Evolutionary conservation across 1,139 yeast genomes (phyloP), one percentile per base, ranked within the genome.

Genomic region (Pichia kudriavzevii): DNA sequence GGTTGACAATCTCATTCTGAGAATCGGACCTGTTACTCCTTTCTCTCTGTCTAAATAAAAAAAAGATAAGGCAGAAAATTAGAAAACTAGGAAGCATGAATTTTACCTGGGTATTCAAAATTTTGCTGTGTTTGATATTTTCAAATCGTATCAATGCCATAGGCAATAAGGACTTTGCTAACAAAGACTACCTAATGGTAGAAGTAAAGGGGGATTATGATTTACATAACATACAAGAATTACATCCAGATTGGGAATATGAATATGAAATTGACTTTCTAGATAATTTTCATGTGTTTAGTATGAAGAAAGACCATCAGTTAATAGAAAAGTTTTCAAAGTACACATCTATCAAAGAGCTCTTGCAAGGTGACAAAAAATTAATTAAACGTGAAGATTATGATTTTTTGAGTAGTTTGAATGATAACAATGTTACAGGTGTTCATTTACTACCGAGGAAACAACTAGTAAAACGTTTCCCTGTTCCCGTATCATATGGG

Each of bases 201-300:
- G 84, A 78, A 45, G 35, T 69, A n/a, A 64, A 67, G 12, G 30
- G 44, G 4, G 39, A 42, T 16, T 31, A 16, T 1, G 11, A 22
- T 12, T 3, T 41, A 3, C 19, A 44, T 2, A 12, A 60, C 66
- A 11, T 56, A 64, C 19, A 47, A 48, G 9, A 51, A 50, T 13
- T 66, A 69, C 44, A 56, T 64, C 63, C 69, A 11, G 49, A 50
- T 11, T 64, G 72, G 64, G 49, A 48, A 7, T 79, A 61, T 49
- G 87, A 80, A 50, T 81, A 79, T 52, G 68, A 61, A 31, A 71
- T 74, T 3, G 60, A 74, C 22, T 81, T 79, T 0, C 55, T 75
- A 25, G 76, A 72, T 23, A 63, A 73, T 40, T 78, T 75, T 51
- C 74, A 67, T 52, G 81, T 80, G 9, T 77, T 80, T 47, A 77